These are phyloP conservation scores for Calonectria montana DNA, from an alignment of 2,329 filamentous ascomycete species.

Conservation along the genomic window DNA sequence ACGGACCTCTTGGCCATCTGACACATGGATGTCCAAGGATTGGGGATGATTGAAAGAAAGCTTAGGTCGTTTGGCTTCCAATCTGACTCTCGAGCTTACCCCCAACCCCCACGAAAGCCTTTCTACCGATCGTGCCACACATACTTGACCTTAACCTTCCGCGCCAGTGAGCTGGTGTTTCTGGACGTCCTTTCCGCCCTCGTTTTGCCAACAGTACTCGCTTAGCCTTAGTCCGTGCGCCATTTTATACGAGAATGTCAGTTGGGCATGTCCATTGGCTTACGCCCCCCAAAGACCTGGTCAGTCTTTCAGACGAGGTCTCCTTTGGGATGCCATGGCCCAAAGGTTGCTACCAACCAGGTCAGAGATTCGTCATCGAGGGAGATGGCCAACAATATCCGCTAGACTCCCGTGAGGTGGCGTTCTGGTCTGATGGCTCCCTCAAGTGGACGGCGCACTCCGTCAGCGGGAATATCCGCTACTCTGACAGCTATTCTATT, in stretches of 20 bases:
- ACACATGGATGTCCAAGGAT: not conserved
- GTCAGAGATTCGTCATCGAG: slow-evolving; percentile 27
- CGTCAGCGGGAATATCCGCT: slow-evolving; percentile 53
- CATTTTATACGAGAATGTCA: slow-evolving; percentile 18
- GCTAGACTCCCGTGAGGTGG: slow-evolving; percentile 30
- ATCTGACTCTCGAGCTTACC: not conserved
- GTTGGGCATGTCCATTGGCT: slow-evolving; percentile 26
- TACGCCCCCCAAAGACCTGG: not conserved
- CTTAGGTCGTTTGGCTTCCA: not conserved
- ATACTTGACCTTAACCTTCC: not conserved
- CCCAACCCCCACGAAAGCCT: not conserved
- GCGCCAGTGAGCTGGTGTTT: slow-evolving; percentile 6
- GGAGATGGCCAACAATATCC: slow-evolving; percentile 6
- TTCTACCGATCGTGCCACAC: not conserved
- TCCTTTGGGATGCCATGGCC: slow-evolving; percentile 34
- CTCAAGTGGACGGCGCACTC: slow-evolving; percentile 72
- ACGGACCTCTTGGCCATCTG: not conserved
- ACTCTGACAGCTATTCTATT: slow-evolving; percentile 55
- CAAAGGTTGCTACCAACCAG: slow-evolving; percentile 25
- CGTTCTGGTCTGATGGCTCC: slow-evolving; percentile 66
- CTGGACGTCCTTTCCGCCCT: not conserved
- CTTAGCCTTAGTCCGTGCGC: not conserved
- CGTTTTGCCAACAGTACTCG: not conserved
- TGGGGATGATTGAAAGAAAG: not conserved
- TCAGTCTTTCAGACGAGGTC: slow-evolving; percentile 20